Evolutionary conservation across 192 early-diverging fungal species (phyloP).

Genomic region (Coemansia sp.): DNA sequence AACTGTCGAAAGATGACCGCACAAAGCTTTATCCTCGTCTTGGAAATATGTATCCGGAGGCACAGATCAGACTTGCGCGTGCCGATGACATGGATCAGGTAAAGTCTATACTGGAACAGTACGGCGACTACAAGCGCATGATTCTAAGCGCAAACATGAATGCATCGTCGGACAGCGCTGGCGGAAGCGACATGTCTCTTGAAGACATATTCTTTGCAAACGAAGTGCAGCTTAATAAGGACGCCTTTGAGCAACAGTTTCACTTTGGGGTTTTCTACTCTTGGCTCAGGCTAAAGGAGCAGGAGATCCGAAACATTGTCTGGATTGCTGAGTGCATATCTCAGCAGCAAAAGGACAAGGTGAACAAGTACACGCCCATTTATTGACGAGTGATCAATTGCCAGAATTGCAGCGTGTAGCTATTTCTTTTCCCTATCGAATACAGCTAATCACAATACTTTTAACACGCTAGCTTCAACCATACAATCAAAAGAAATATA

Average conservation of each 20-base stretch:
- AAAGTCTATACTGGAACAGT: conserved; percentile 77
- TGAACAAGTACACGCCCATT: conserved; percentile 91
- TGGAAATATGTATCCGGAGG: conserved; percentile 93
- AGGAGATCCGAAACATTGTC: conserved; percentile 97
- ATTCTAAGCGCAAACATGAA: conserved; percentile 66
- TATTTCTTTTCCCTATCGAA: neutral
- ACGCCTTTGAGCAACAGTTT: conserved; percentile 95
- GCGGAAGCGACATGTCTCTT: conserved; percentile 67
- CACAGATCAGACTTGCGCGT: conserved; percentile 74
- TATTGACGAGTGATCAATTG: conserved; percentile 58
- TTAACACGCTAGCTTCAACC: neutral
- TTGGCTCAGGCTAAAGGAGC: conserved; percentile 95
- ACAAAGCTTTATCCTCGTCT: conserved; percentile 89
- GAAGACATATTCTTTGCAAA: conserved; percentile 96
- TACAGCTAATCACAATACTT: neutral
- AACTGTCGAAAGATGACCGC: conserved; percentile 96
- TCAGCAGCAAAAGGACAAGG: conserved; percentile 95
- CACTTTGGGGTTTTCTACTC: conserved; percentile 95
- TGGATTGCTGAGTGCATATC: conserved; percentile 99
- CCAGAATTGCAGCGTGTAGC: neutral
- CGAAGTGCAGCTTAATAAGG: conserved; percentile 93
- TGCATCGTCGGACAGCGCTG: conserved; percentile 21
- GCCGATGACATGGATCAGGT: conserved; percentile 97
- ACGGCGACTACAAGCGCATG: conserved; percentile 86
- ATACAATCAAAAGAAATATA: neutral